Base-by-base conservation (phyloP, 2,329 filamentous ascomycete genomes). In the Fusarium coicis region DNA sequence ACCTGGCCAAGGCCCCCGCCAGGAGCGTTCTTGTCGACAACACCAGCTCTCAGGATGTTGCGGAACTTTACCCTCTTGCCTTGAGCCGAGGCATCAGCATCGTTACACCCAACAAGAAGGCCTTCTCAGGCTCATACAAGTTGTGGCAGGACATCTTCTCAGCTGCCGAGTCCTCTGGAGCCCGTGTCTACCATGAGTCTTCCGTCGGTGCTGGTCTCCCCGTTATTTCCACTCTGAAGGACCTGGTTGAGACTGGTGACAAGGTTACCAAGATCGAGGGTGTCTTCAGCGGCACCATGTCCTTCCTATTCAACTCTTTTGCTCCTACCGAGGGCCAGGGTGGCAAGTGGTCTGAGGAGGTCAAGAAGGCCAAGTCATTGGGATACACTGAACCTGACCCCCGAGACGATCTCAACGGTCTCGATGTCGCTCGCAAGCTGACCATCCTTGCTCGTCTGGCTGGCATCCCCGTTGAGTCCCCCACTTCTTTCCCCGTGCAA, bases 61-160 rank as follows among this genome's bases (percentile, higher is more conserved):
- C 96, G 54, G 89, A 93, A 69, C 85, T 89, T 36, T 99, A 99
- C 83, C 95, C 96, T 2, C 82, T 88, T 52, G 93, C 97, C 82
- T 86, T 99, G 69, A 88, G 89, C 78, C 90, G 91, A 72, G 96
- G 95, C 18, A 92, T 99, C 82, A 96, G 91, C 83, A 91, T 99
- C 77, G 94, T 98, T 34, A 99, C 96, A 2, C 95, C 96, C 47
- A 99, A 98, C 88, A 99, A 99, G 87, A 99, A 99, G 85, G 96
- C 93, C 19, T 99, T 99, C 84, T 97, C 94, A 0, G 91, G 93
- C 65, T 91, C 90, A 50, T 91, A 93, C 78, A 87, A 90, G 76
- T 86, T 97, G 63, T 99, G 96, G 95, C 89, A 93, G 79, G 90
- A 93, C 72, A 98, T 99, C 80, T 97, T 97, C 83, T 84, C 86